A percentile compares a stretch with the other conserved stretches of the same genome.
phyloP scores from a whole-genome alignment of 2,329 filamentous ascomycete genomes.

The Alternaria postmessia region DNA sequence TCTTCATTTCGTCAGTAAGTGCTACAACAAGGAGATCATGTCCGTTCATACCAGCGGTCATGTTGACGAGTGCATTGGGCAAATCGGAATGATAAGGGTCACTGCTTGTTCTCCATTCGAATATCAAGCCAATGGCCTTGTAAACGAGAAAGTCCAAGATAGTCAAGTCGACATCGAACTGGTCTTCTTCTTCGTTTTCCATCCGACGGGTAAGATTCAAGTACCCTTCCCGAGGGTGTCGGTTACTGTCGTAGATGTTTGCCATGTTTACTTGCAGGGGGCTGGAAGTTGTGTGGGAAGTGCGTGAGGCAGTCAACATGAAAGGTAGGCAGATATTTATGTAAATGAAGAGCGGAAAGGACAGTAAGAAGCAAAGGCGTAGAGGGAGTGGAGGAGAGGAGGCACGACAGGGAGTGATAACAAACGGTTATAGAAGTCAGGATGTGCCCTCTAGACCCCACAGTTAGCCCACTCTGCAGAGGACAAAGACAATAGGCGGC shows the following conservation, averaged over 20 bases:
- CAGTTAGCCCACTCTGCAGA: constrained; percentile 3
- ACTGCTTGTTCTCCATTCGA: constrained; percentile 47
- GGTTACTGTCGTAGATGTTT: constrained; percentile 24
- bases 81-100: constrained; percentile 44
- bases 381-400: constrained; percentile 5
- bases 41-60: constrained; percentile 40
- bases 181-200: constrained; percentile 47
- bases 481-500: constrained; percentile 18
- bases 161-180: constrained; percentile 61
- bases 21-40: neutral
- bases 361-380: constrained; percentile 17
- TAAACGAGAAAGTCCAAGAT: constrained; percentile 66
- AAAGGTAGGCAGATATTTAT: constrained; percentile 12
- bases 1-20: constrained; percentile 35
- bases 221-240: constrained; percentile 39
- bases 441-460: constrained; percentile 12
- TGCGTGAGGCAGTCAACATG: constrained; percentile 29
- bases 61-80: constrained; percentile 42
- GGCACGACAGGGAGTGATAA: constrained; percentile 13
- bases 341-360: constrained; percentile 12
- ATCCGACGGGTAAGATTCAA: constrained; percentile 43
- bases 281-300: constrained; percentile 16
- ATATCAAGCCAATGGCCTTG: constrained; percentile 54
- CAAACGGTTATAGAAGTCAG: constrained; percentile 16
- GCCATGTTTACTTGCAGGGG: constrained; percentile 37